Percentiles rank a stretch among this genome's conserved stretches.
These are phyloP conservation scores for Aureobasidium pullulans DNA, from an alignment of 2,329 filamentous ascomycete genomes.

Conservation along the genomic window DNA sequence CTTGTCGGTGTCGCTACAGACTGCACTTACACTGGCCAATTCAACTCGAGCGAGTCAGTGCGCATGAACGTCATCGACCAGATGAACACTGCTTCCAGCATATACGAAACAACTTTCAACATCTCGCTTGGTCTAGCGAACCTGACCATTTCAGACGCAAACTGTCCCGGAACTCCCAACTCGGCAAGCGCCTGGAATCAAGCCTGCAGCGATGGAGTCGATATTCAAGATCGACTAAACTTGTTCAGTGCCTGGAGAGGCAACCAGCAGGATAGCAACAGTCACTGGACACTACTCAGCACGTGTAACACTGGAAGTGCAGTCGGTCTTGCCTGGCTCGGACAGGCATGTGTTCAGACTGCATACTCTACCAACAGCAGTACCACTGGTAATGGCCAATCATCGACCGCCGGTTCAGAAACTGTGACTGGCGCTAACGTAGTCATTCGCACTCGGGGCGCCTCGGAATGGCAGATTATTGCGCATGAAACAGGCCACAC, in stretches of 20 bases:
- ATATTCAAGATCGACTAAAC: constrained; percentile 73
- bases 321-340: constrained; percentile 88
- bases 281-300: constrained; percentile 86
- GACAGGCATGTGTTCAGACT: constrained; percentile 67
- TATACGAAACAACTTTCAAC: constrained; percentile 90
- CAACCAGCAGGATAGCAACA: constrained; percentile 66
- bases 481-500: constrained; percentile 92
- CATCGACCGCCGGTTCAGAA: constrained; percentile 47
- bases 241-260: constrained; percentile 87
- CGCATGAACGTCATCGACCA: constrained; percentile 70
- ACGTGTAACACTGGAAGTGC: constrained; percentile 75
- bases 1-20: constrained; percentile 88
- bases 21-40: constrained; percentile 73
- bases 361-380: constrained; percentile 40
- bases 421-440: constrained; percentile 83
- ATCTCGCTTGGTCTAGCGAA: constrained; percentile 87
- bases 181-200: constrained; percentile 76
- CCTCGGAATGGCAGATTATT: constrained; percentile 89
- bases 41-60: constrained; percentile 58
- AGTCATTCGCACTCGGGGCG: constrained; percentile 61
- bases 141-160: constrained; percentile 64
- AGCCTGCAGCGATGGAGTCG: constrained; percentile 53
- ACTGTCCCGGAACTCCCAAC: constrained; percentile 65
- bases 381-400: constrained; percentile 29
- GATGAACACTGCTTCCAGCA: constrained; percentile 77